These are phyloP conservation scores for Stephanodiscus triporus DNA, from an alignment of 108 stramenopile genomes.

Conservation along the genomic window DNA sequence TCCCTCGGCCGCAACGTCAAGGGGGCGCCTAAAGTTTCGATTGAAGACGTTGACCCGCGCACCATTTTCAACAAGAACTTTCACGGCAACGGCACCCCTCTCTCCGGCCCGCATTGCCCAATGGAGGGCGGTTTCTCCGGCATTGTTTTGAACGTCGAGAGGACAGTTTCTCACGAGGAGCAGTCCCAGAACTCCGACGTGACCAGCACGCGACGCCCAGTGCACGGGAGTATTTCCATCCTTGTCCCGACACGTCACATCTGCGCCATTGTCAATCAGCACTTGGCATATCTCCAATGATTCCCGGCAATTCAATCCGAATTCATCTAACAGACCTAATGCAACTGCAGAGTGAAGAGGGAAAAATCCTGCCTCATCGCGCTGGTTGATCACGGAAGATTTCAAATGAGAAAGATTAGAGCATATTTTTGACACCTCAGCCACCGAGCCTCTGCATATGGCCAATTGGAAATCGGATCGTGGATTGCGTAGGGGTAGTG, in stretches of 20 bases:
- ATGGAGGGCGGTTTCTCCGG: conserved; percentile 85
- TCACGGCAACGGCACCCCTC: conserved; percentile 53
- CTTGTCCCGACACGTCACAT: conserved; percentile 59
- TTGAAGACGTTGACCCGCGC: conserved; percentile 72
- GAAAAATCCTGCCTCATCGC: conserved; percentile 63
- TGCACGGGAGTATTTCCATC: conserved; percentile 81
- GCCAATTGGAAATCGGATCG: conserved; percentile 67
- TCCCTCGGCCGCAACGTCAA: conserved; percentile 88
- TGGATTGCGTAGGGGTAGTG: conserved; percentile 28
- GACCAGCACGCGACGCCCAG: conserved; percentile 86
- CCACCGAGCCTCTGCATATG: conserved; percentile 71
- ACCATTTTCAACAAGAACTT: conserved; percentile 72
- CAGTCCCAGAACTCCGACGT: conserved; percentile 60
- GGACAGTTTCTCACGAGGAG: conserved; percentile 69
- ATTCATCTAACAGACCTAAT: conserved; percentile 55
- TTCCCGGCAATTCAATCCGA: conserved; percentile 35
- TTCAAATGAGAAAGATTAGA: conserved; percentile 28
- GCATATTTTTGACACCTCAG: conserved; percentile 48
- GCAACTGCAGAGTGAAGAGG: conserved; percentile 77
- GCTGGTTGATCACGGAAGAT: conserved; percentile 40
- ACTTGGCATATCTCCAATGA: conserved; percentile 57
- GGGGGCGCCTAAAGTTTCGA: conserved; percentile 66
- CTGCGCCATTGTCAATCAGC: conserved; percentile 63
- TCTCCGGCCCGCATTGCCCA: conserved; percentile 84
- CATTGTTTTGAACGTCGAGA: conserved; percentile 74